Evolutionary conservation across 2,329 filamentous ascomycete genomes (phyloP).

Genomic region (Knoxdaviesia proteae): DNA sequence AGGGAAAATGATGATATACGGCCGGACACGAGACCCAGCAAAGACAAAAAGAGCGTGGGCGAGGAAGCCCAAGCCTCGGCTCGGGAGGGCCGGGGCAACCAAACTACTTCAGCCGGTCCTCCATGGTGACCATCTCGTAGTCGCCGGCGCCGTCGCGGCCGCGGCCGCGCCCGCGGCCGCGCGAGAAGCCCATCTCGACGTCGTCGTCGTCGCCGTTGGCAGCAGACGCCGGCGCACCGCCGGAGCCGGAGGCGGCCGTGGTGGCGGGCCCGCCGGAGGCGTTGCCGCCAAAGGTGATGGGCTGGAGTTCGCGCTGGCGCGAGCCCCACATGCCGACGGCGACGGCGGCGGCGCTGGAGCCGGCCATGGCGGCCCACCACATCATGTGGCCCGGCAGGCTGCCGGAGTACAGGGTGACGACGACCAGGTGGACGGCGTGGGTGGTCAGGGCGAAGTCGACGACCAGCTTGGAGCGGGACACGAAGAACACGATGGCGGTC

Average conservation of each 20-base stretch:
- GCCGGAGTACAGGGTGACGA: conserved; percentile 60
- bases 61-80: background rate
- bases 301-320: conserved; percentile 70
- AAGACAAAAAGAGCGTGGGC: background rate
- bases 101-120: conserved; percentile 6
- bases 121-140: conserved; percentile 45
- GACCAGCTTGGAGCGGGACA: conserved; percentile 80
- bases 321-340: conserved; percentile 75
- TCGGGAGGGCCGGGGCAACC: background rate
- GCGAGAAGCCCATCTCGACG: conserved; percentile 27
- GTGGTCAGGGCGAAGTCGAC: conserved; percentile 86
- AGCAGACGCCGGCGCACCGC: conserved; percentile 7
- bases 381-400: conserved; percentile 56
- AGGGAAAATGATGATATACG: too few relatives aligned
- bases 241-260: conserved; percentile 1
- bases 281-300: conserved; percentile 64
- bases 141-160: conserved; percentile 33
- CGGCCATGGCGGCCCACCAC: conserved; percentile 56
- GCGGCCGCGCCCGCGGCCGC: conserved; percentile 29
- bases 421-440: conserved; percentile 60
- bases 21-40: background rate
- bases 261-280: conserved; percentile 14
- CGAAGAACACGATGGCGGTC: conserved; percentile 61
- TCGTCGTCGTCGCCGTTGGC: conserved; percentile 12
- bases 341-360: conserved; percentile 22